Conservation (phyloP, 1,284 basidiomycete genomes). For the Ceratobasidium sp. region DNA sequence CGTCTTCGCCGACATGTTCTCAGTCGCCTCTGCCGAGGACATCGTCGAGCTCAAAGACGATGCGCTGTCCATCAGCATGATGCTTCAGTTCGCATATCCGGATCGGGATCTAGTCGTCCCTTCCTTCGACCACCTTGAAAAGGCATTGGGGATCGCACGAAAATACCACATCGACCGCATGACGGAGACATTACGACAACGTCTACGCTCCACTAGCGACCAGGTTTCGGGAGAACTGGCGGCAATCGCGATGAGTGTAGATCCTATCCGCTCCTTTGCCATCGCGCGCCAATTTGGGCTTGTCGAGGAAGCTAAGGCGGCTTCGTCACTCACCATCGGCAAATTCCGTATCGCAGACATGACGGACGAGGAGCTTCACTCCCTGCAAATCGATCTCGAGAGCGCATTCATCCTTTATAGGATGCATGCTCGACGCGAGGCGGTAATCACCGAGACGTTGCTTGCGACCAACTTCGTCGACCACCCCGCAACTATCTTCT, state of each 20-base stretch:
- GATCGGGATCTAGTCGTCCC: conserved; percentile 35
- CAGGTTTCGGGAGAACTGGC: conserved; percentile 16
- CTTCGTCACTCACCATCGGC: conserved; percentile 34
- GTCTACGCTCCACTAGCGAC: conserved; percentile 23
- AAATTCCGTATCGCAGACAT: conserved; percentile 36
- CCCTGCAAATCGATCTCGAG: conserved; percentile 36
- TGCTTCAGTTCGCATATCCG: conserved; percentile 37
- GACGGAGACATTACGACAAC: conserved; percentile 28
- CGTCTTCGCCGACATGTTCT: conserved; percentile 43
- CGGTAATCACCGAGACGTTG: conserved; percentile 37
- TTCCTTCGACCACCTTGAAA: conserved; percentile 34
- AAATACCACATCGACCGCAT: conserved; percentile 40
- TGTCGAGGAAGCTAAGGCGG: conserved; percentile 33
- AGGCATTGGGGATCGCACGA: conserved; percentile 31
- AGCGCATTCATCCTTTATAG: conserved; percentile 34
- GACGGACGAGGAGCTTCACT: conserved; percentile 30
- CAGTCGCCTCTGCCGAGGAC: conserved; percentile 13
- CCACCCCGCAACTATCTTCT: conserved; percentile 31
- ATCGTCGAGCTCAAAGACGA: conserved; percentile 23
- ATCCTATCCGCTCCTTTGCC: conserved; percentile 31
- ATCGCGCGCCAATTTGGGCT: conserved; percentile 37
- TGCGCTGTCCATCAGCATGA: conserved; percentile 28
- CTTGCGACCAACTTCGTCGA: conserved; percentile 39
- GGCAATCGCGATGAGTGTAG: conserved; percentile 27
- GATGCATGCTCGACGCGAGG: conserved; percentile 36